Base-by-base conservation (phyloP, 2,329 filamentous ascomycete species). In the Exserohilum turcica region DNA sequence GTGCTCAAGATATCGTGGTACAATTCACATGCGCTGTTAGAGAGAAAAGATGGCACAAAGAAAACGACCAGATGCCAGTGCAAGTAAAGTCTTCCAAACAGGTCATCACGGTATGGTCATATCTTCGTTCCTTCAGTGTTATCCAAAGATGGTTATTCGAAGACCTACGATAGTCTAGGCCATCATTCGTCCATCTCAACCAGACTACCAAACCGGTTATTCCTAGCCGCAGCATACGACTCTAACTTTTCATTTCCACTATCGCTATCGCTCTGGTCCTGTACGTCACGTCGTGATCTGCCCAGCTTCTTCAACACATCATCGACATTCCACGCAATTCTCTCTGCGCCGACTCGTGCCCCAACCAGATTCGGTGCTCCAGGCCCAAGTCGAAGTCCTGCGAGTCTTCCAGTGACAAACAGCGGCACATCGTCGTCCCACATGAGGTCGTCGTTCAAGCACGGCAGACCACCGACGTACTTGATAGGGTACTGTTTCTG, bases 321-420 rank as follows among this genome's bases (percentile, higher is more conserved):
- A 59, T 88, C 82, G 43, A 91, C 80, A 1, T 83, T 84, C 86
- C 87, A 90, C 0, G 85, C 84, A 40, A 91, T 84, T 43, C 89
- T 81, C 75, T 92, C 90, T 0, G 89, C 89, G 0, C 88, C 88
- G 21, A 86, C 68, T 59, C 89, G 82, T 3, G 88, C 88, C 0
- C 90, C 90, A 24, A 88, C 89, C 3, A 92, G 76, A 68, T 92
- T 92, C 0, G 84, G 84, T 1, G 87, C 88, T 0, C 86, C 88
- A 9, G 90, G 89, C 0, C 90, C 89, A 0, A 93, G 75, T 51
- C 85, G 80, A 60, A 93, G 70, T 0, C 81, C 84, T 0, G 87
- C 89, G 31, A 92, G 74, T 46, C 85, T 79, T 1, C 90, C 90
- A 0, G 86, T 86, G 52, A 90, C 74, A 65, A 91, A 92, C 1